Evolutionary conservation across 306 rosid species (phyloP), one percentile per base, ranked within the genome.

Genomic region (Argentina anserina): DNA sequence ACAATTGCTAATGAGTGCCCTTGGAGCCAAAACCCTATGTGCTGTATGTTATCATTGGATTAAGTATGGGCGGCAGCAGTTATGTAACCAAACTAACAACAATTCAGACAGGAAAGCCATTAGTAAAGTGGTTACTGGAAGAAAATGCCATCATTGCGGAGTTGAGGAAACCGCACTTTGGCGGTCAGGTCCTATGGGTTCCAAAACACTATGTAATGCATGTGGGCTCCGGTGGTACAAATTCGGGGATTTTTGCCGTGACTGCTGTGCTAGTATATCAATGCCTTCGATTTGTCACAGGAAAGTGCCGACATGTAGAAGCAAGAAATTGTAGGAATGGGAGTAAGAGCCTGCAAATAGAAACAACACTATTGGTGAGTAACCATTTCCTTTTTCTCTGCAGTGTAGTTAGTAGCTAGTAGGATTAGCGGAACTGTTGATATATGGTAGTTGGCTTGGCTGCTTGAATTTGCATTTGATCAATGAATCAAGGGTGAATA

Each of bases 151-250:
- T 70, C 89, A 86, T 60, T 92, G 96, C 37, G 88, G 96, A 26
- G 78, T 87, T 20, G 87, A 84, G 26, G 67, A 80, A 53, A 89
- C 96, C 58, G 90, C 96, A 9, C 90, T 84, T 42, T 92, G 97
- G 96, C 84, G 96, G 41, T 83, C 90, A 6, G 97, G 97, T 23
- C 97, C 97, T 1, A 25, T 6, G 4, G 94, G 97, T 47, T 87
- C 90, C 0, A 90, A 92, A 58, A 92, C 94, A 3, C 89, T 91
- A 3, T 90, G 97, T 50, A 90, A 89, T 76, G 96, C 96, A 31
- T 89, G 97, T 74, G 96, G 97, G n/a, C 91, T 89, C 34, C 70
- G 97, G 79, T 87, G 67, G 67, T 34, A 34, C 67, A 92, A 91
- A 78, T 89, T 94, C 25, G 90, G 92, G 31, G 67, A 92, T 62